Base-by-base conservation (phyloP, 768 basidiomycete species). In the Mycena haematopus region DNA sequence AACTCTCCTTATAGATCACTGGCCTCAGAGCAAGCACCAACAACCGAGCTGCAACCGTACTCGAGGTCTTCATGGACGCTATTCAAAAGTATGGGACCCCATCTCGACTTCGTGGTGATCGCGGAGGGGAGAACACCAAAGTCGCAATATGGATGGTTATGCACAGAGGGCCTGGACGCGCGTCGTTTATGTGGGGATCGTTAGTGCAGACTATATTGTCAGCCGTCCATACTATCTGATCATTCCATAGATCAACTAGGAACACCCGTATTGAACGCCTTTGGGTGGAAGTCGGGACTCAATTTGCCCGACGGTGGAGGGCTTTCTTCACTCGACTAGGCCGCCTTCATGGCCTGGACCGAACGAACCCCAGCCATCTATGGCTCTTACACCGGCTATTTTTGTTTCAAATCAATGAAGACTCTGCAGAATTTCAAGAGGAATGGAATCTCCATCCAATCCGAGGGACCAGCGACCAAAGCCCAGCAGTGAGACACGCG, bases 371-470 rank as follows among this genome's bases (percentile, higher is more conserved):
- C 36, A 15, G 38, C 22, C 52, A 54, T 27, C 25, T 54, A 2
- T 54, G 52, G 52, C 38, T 54, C 11, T 21, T 54, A 3, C 52
- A 54, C 19, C n/a, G 22, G 25, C 63, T 79, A 0, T 79, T 78
- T 55, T 65, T 78, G 2, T 31, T 56, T 1, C 46, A 53, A 6
- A 68, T 78, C 25, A 73, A 78, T 35, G 29, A 58, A 0, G 73
- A 78, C 49, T 77, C 73, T 33, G 0, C 51, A 0, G 36, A 54
- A 7, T 77, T 78, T 56, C 69, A 65, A 19, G 10, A 61, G 8
- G 68, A 75, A 14, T 78, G 76, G 74, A 78, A 78, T 55, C 31
- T 65, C 11, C 74, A 78, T 56, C 68, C 72, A 1, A 68, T 78
- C 17, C 58, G 54, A 19, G 72, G 69, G 19, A 66, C 59, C 6